phyloP scores from a whole-genome alignment of 495 filamentous ascomycete species.

The Xylaria sp. region DNA sequence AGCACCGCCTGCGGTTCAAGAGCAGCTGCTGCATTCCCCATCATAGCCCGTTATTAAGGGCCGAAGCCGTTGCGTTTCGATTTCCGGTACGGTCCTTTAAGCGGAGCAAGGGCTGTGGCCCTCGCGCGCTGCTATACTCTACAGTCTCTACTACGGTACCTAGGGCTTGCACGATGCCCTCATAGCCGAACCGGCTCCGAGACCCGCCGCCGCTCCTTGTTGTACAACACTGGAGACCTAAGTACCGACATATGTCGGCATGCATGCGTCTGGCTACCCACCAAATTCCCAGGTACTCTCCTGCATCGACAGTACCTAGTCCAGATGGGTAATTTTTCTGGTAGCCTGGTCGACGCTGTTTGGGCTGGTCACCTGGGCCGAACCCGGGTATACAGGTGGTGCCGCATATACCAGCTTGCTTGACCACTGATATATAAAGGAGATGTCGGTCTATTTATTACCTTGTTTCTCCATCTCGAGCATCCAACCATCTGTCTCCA shows the following conservation, averaged over 20 bases:
- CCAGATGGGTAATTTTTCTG: background rate
- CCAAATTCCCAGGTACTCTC: background rate
- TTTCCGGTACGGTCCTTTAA: too few species aligned
- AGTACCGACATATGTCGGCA: background rate
- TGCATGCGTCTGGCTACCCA: background rate
- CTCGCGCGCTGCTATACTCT: background rate
- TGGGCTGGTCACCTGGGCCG: background rate
- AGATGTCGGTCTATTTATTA: background rate
- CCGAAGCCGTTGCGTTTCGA: background rate
- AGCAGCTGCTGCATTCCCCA: background rate
- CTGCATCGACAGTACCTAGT: background rate
- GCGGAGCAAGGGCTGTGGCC: background rate
- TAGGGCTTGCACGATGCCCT: too few species aligned
- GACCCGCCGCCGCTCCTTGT: background rate
- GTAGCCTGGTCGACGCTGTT: background rate
- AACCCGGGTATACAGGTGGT: background rate
- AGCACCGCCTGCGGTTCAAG: background rate
- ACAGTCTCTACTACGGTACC: too few species aligned
- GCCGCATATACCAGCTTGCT: background rate
- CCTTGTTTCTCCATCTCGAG: background rate
- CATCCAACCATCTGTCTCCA: too few species aligned
- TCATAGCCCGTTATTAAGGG: background rate
- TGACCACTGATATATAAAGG: conserved; percentile 1
- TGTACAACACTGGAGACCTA: background rate
- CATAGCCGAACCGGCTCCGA: conserved; percentile 25